Conservation (phyloP, 2,329 filamentous ascomycete genomes). For the Clathrospora elynae region DNA sequence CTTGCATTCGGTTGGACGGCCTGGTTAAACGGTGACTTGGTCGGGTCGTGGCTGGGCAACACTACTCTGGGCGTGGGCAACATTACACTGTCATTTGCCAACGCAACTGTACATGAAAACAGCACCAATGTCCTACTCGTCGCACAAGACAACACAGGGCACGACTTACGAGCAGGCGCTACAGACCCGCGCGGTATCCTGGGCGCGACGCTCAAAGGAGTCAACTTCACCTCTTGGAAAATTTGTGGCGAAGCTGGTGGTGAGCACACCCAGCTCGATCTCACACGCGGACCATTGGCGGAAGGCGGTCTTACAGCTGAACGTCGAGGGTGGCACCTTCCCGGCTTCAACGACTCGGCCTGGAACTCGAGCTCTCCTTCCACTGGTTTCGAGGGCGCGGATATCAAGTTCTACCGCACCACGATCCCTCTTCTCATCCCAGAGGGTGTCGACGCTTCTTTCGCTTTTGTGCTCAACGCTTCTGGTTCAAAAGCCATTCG, state of each 20-base stretch:
- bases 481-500: constrained; percentile 54
- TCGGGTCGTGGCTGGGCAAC: constrained; percentile 62
- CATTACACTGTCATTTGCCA: constrained; percentile 57
- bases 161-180: constrained; percentile 59
- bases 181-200: constrained; percentile 59
- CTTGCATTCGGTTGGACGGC: constrained; percentile 62
- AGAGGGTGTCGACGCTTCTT: constrained; percentile 59
- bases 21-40: constrained; percentile 62
- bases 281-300: constrained; percentile 60
- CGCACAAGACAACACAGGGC: constrained; percentile 65
- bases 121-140: constrained; percentile 58
- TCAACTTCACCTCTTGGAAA: constrained; percentile 60
- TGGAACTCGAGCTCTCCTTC: constrained; percentile 51
- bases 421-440: constrained; percentile 59
- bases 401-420: constrained; percentile 63
- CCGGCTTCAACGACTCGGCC: constrained; percentile 57
- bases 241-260: constrained; percentile 63
- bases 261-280: constrained; percentile 56
- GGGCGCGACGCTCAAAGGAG: constrained; percentile 57
- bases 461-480: constrained; percentile 61
- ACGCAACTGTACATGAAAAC: constrained; percentile 52
- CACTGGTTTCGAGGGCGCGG: constrained; percentile 55
- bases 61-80: constrained; percentile 47
- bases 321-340: constrained; percentile 64
- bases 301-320: constrained; percentile 65